These are phyloP conservation scores for Saprolegnia parasitica DNA, from an alignment of 352 stramenopile species.

Conservation along the genomic window DNA sequence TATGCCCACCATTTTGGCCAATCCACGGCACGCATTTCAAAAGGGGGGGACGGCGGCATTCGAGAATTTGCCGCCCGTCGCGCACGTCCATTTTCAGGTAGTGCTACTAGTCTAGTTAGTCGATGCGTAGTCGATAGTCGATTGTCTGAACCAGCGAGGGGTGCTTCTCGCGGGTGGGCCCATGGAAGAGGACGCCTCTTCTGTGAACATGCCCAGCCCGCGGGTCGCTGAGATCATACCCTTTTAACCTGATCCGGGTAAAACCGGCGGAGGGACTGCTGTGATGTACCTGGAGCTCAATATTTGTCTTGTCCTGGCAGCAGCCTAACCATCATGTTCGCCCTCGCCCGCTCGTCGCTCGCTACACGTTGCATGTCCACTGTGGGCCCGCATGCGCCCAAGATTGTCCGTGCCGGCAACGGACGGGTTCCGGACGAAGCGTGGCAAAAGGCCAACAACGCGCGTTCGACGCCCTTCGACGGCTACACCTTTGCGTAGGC, in stretches of 20 bases:
- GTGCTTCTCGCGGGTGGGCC: conserved; percentile 38
- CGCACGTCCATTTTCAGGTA: background rate
- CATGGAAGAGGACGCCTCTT: background rate
- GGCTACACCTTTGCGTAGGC: conserved; percentile 57
- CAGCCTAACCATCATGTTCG: conserved; percentile 35
- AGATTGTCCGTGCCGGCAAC: conserved; percentile 42
- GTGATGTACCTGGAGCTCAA: conserved; percentile 31
- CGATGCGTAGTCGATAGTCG: no score
- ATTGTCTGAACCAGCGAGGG: conserved; percentile 42
- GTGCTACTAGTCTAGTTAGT: no score
- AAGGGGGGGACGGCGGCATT: background rate
- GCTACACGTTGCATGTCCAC: conserved; percentile 39
- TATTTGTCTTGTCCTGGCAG: background rate
- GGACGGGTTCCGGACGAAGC: conserved; percentile 42
- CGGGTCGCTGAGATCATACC: conserved; percentile 61
- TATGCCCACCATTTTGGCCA: background rate
- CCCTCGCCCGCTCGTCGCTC: conserved; percentile 39
- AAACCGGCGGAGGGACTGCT: conserved; percentile 62
- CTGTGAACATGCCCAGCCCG: conserved; percentile 42
- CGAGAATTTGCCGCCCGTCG: background rate
- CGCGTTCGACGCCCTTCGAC: conserved; percentile 49
- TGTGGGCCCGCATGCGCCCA: conserved; percentile 41
- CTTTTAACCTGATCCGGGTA: conserved; percentile 62
- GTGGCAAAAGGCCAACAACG: conserved; percentile 44
- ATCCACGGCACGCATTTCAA: background rate